Evolutionary conservation across 2,329 filamentous ascomycete species (phyloP), one percentile per base, ranked within the genome.

Genomic region (Monosporascus sp.): DNA sequence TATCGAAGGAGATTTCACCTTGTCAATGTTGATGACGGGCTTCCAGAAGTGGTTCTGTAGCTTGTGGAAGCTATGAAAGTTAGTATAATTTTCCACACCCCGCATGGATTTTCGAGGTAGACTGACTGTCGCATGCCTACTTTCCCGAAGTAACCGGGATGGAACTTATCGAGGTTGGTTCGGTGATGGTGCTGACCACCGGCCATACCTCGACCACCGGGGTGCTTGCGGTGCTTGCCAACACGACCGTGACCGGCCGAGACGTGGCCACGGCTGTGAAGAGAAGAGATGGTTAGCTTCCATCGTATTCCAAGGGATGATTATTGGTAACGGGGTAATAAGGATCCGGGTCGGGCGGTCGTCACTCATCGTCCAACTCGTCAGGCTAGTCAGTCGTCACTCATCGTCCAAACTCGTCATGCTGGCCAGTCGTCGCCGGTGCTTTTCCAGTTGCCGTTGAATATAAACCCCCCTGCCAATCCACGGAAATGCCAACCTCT

Each of bases 111-210:
- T 0, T 7, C 15, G 27, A n/a, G 25, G 9, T 37, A 20, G 38
- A 31, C 48, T 31, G 15, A 96, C 80, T 93, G 87, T 72, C 89
- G 83, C 89, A 93, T 93, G 80, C 89, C 88, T 68, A 93, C 89
- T 82, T 97, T 96, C 80, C 90, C 90, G 79, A 97, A 97, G 89
- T 97, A 97, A 90, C 94, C 94, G 60, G 93, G 91, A 73, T 90
- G 88, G 84, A 89, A 95, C 78, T 94, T 92, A 66, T 78, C 75
- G 58, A 78, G 63, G 81, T 95, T 96, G 72, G 90, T 96, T 66
- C 90, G 80, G 86, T 95, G 90, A 82, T 99, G 94, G 83, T 99
- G 94, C 82, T 97, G 90, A 85, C 92, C 93, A 95, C 94, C 93
- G 75, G 94, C 94, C 80, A 88, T 81, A 86, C 84, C 84, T 89